These are phyloP conservation scores for Scenedesmus sp. DNA, from an alignment of 163 green algal genomes.

Conservation along the genomic window DNA sequence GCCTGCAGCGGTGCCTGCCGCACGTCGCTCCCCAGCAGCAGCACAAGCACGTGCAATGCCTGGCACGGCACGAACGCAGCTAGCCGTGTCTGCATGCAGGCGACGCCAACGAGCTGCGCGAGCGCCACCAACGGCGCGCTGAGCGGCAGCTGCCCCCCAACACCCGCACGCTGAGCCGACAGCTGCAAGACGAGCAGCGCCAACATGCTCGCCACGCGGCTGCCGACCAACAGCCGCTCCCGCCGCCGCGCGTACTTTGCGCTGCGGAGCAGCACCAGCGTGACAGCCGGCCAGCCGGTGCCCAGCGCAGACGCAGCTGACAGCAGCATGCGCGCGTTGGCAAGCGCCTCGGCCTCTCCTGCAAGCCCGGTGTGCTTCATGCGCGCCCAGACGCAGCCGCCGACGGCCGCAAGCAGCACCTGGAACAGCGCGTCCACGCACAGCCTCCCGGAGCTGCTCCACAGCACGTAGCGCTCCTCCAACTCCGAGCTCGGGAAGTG, in stretches of 20 bases:
- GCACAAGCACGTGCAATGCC: slow-evolving; percentile 24
- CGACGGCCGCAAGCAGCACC: neutral
- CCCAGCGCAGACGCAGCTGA: neutral
- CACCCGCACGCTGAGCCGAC: neutral
- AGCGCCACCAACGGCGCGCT: slow-evolving; percentile 31
- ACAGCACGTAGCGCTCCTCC: slow-evolving; percentile 24
- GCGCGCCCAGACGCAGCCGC: slow-evolving; percentile 5
- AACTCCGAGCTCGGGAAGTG: slow-evolving; percentile 19
- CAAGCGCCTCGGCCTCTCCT: neutral
- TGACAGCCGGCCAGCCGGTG: neutral
- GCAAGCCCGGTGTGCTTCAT: neutral
- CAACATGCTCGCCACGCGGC: neutral
- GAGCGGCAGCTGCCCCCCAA: neutral
- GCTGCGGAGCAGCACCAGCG: slow-evolving; percentile 24
- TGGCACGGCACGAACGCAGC: slow-evolving; percentile 41
- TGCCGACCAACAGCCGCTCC: slow-evolving; percentile 35
- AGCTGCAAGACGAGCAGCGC: slow-evolving; percentile 25
- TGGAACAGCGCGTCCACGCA: slow-evolving; percentile 24
- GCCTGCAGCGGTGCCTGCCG: neutral
- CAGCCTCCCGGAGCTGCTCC: slow-evolving; percentile 39
- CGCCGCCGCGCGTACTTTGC: neutral
- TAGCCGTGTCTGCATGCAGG: slow-evolving; percentile 42
- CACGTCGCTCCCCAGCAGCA: neutral
- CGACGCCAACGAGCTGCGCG: slow-evolving; percentile 42
- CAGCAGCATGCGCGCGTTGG: neutral